Evolutionary conservation across 306 rosid genomes (phyloP).

Genomic region (Dalbergia oliveri): DNA sequence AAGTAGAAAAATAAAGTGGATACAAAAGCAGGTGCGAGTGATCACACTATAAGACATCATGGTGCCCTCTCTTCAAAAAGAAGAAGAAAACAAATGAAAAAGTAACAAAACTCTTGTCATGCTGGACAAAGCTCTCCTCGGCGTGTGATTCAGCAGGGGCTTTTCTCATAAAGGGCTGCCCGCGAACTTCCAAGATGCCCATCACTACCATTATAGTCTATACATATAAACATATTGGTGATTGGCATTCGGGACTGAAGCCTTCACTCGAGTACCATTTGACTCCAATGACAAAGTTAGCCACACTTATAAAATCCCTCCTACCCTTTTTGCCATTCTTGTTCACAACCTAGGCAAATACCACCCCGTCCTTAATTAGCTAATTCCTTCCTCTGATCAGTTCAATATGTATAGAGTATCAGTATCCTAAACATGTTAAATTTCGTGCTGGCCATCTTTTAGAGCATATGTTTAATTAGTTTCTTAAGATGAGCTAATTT

Average conservation of each 20-base stretch:
- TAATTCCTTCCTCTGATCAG: background rate
- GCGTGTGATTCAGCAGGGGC: conserved; percentile 58
- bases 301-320: conserved; percentile 5
- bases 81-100: conserved; percentile 43
- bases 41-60: conserved; percentile 47
- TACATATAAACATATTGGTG: conserved; percentile 17
- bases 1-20: conserved; percentile 43
- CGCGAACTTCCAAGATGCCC: conserved; percentile 49
- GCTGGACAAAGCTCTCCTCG: conserved; percentile 48
- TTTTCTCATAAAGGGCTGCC: conserved; percentile 43
- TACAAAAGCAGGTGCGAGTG: conserved; percentile 53
- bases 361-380: background rate
- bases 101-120: conserved; percentile 45
- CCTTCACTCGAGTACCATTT: conserved; percentile 36
- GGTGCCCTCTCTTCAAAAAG: conserved; percentile 43
- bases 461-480: too few species aligned
- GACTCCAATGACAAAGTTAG: conserved; percentile 13
- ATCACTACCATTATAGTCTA: conserved; percentile 39
- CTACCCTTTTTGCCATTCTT: conserved; percentile 39
- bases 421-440: background rate
- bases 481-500: background rate
- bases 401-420: background rate
- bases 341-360: conserved; percentile 27
- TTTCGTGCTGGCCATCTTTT: conserved; percentile 6
- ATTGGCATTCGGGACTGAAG: background rate